These are phyloP conservation scores for Nakaseomyces delphensis DNA, from an alignment of 1,139 yeast species.

Conservation along the genomic window DNA sequence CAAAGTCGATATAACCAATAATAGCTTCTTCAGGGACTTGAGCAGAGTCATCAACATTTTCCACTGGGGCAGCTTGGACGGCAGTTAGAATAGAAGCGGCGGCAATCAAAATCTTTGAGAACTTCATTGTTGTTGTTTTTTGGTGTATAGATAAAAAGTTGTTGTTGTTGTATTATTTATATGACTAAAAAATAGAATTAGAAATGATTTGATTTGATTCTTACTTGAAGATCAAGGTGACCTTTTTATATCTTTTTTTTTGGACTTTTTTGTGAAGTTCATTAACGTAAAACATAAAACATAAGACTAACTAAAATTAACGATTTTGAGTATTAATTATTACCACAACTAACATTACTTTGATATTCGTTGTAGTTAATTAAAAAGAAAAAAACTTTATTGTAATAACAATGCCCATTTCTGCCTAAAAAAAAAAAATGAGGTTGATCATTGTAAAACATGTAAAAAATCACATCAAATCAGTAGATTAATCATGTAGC, in stretches of 20 bases:
- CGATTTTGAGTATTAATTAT: too few species aligned
- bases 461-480: slow-evolving; percentile 3
- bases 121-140: background rate
- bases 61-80: background rate
- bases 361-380: too few species aligned
- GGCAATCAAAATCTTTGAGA: background rate
- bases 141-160: background rate
- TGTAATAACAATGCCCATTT: too few species aligned
- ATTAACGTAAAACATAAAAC: too few species aligned
- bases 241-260: too few species aligned
- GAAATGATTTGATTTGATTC: too few species aligned
- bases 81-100: background rate
- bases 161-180: background rate
- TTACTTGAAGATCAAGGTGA: too few species aligned
- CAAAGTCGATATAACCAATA: slow-evolving; percentile 15
- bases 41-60: slow-evolving; percentile 8
- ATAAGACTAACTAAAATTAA: too few species aligned
- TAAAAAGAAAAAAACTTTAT: too few species aligned
- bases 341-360: too few species aligned
- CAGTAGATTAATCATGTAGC: background rate
- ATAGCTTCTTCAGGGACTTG: slow-evolving; percentile 15
- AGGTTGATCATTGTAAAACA: background rate
- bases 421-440: too few species aligned
- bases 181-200: background rate
- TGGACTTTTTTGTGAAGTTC: too few species aligned